Evolutionary conservation across 1,284 basidiomycete species (phyloP), one percentile per base, ranked within the genome.

Genomic region (Leccinum fuscescens): DNA sequence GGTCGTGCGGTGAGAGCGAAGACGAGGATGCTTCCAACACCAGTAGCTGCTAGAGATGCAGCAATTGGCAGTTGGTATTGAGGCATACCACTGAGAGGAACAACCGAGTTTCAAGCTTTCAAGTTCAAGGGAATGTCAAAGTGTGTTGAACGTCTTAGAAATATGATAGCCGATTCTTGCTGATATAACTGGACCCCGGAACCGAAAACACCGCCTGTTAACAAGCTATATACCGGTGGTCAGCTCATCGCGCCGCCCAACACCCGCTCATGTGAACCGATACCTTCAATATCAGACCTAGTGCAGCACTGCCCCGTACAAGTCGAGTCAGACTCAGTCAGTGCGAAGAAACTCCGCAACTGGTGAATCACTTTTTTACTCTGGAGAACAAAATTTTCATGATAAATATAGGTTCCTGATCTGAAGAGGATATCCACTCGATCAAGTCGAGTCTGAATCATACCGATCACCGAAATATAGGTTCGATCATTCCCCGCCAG

Each of bases 11-110:
- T 75, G 14, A 82, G 61, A 58, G 70, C 77, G 58, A 81, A 77
- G n/a, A 79, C 60, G 5, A 76, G 59, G 12, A 78, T 63, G 68
- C 88, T 90, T 59, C 73, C 72, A 35, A 77, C 62, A 5, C 79
- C 79, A 54, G 74, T 75, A 58, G 72, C 72, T n/a, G 76, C 78
- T 33, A 89, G 77, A 15, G 75, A 70, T 24, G 79, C 73, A 17
- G 83, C 83, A 42, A 86, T 79, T 62, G 79, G 79, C 14, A 88
- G 75, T 70, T 88, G 83, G 72, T 82, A 86, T n/a, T 74, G 77
- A 65, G 80, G 79, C 88, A 90, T 27, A 27, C 24, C 24, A 27
- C 24, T 27, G 24, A 27, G 44, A 37, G 11, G 11, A 24, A 22
- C 42, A 17, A 20, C 42, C 17, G 42, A 20, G 42, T 11, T 17